These are phyloP conservation scores for Lichenothelia convexa DNA, from an alignment of 495 filamentous ascomycete genomes.

Conservation along the genomic window DNA sequence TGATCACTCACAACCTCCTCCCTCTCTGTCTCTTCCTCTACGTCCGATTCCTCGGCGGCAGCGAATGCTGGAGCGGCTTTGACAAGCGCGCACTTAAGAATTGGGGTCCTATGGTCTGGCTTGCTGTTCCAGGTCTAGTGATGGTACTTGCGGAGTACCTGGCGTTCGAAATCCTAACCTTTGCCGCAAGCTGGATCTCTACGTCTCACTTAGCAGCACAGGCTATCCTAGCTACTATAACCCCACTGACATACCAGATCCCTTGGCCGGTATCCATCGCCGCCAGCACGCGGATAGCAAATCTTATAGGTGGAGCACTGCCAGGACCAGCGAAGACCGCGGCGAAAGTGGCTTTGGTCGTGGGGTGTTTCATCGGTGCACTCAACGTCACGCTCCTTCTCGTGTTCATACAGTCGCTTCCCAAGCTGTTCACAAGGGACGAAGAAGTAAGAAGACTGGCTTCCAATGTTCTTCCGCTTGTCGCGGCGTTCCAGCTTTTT, in stretches of 20 bases:
- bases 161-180: slow-evolving; percentile 38
- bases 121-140: slow-evolving; percentile 68
- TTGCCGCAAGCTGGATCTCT: slow-evolving; percentile 29
- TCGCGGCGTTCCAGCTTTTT: slow-evolving; percentile 74
- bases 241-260: slow-evolving; percentile 21
- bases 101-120: slow-evolving; percentile 73
- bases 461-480: slow-evolving; percentile 52
- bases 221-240: slow-evolving; percentile 36
- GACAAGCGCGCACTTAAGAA: slow-evolving; percentile 49
- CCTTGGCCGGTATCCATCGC: slow-evolving; percentile 24
- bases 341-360: slow-evolving; percentile 31
- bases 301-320: slow-evolving; percentile 23
- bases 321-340: slow-evolving; percentile 20
- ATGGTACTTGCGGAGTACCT: slow-evolving; percentile 90
- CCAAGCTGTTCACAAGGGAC: slow-evolving; percentile 64
- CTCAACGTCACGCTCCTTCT: slow-evolving; percentile 57
- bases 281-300: slow-evolving; percentile 22
- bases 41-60: slow-evolving; percentile 34
- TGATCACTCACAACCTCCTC: slow-evolving; percentile 65
- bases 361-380: slow-evolving; percentile 47
- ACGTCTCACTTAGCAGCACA: slow-evolving; percentile 42
- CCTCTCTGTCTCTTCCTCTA: slow-evolving; percentile 59
- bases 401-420: slow-evolving; percentile 45
- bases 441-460: slow-evolving; percentile 60
- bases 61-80: slow-evolving; percentile 68